Percentiles rank a stretch among this genome's conserved stretches.
phyloP scores from a whole-genome alignment of 345 rosid genomes.

The Pistacia integerrima region DNA sequence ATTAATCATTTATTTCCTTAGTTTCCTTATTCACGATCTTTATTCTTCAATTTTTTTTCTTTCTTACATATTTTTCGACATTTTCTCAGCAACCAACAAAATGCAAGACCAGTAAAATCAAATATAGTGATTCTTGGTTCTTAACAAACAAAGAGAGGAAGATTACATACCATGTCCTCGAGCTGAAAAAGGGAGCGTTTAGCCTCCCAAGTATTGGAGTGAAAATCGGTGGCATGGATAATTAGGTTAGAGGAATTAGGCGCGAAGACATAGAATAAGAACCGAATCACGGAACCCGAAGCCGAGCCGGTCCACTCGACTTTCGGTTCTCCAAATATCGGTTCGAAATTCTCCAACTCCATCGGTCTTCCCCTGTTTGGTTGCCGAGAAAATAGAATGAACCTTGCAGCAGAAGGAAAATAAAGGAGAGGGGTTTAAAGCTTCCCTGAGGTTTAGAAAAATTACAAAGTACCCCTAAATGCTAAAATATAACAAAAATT shows the following conservation, averaged over 20 bases:
- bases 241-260: conserved; percentile 61
- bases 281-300: conserved; percentile 45
- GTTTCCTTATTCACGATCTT: neutral
- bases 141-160: conserved; percentile 1
- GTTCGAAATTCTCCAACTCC: conserved; percentile 56
- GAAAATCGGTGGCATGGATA: conserved; percentile 67
- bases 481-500: too few species aligned
- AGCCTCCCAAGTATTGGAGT: conserved; percentile 58
- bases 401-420: neutral
- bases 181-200: conserved; percentile 67
- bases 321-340: conserved; percentile 67
- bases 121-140: neutral
- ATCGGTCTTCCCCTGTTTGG: conserved; percentile 2
- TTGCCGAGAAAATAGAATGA: neutral
- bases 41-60: neutral
- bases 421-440: neutral
- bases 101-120: neutral
- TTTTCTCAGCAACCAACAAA: conserved; percentile 5
- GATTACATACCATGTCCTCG: conserved; percentile 64
- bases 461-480: too few species aligned
- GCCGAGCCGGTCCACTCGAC: conserved; percentile 46
- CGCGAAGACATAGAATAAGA: conserved; percentile 65
- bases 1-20: neutral
- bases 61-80: neutral
- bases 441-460: neutral